Conservation (phyloP, 805 yeast genomes). For the Wickerhamomyces pijperi region DNA sequence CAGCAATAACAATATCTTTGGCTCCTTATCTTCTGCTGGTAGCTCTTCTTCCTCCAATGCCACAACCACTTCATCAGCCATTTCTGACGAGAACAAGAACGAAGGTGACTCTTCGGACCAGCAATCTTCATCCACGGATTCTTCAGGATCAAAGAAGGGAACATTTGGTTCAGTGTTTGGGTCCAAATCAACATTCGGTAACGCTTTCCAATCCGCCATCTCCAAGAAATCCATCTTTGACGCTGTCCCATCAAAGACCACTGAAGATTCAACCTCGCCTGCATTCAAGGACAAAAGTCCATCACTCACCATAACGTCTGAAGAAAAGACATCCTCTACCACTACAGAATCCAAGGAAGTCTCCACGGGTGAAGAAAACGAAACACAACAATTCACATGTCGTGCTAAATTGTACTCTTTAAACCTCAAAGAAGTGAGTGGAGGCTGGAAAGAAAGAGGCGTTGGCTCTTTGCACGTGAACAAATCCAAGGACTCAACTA, state of each 20-base stretch:
- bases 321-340: slow-evolving; percentile 5
- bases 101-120: not conserved
- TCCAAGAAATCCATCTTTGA: slow-evolving; percentile 51
- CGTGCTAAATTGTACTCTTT: slow-evolving; percentile 73
- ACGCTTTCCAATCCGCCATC: slow-evolving; percentile 44
- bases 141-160: slow-evolving; percentile 1
- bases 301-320: slow-evolving; percentile 12
- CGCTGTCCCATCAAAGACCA: slow-evolving; percentile 2
- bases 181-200: slow-evolving; percentile 33
- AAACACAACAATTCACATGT: slow-evolving; percentile 52
- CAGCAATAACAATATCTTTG: slow-evolving; percentile 24
- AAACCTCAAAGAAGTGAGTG: slow-evolving; percentile 49
- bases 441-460: slow-evolving; percentile 96
- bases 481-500: slow-evolving; percentile 15
- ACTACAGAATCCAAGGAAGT: slow-evolving; percentile 33
- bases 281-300: slow-evolving; percentile 5
- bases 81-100: not conserved
- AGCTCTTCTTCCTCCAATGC: slow-evolving; percentile 10
- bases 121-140: not conserved
- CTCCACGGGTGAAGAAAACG: slow-evolving; percentile 87
- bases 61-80: slow-evolving; percentile 4
- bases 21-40: slow-evolving; percentile 22
- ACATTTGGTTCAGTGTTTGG: slow-evolving; percentile 27
- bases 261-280: not conserved
- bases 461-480: slow-evolving; percentile 82